Conservation (phyloP, 2,329 filamentous ascomycete genomes). For the Sordariomycetes sp. region DNA sequence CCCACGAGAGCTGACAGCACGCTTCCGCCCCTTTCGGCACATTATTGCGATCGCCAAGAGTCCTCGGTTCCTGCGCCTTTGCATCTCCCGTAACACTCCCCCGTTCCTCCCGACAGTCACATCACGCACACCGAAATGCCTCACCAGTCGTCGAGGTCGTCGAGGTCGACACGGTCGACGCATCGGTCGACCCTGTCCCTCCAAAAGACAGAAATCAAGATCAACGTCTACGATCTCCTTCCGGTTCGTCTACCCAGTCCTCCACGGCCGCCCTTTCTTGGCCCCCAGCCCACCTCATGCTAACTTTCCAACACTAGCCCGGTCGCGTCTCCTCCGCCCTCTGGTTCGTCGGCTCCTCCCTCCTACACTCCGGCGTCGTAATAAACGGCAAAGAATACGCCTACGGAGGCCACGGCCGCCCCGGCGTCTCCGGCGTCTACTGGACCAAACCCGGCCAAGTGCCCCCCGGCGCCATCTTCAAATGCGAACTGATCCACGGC, state of each 20-base stretch:
- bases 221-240: constrained; percentile 68
- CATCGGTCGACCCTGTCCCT: constrained; percentile 57
- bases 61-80: too few relatives aligned
- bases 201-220: constrained; percentile 59
- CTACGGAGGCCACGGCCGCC: constrained; percentile 67
- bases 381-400: constrained; percentile 74
- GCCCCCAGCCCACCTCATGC: background rate
- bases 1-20: too few relatives aligned
- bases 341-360: constrained; percentile 64
- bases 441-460: constrained; percentile 62
- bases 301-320: constrained; percentile 30
- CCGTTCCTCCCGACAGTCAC: background rate
- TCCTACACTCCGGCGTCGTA: constrained; percentile 73
- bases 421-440: constrained; percentile 64
- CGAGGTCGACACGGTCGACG: constrained; percentile 13
- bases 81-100: background rate
- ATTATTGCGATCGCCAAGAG: too few relatives aligned
- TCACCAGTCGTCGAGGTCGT: constrained; percentile 15
- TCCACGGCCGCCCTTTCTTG: background rate
- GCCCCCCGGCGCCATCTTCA: constrained; percentile 68
- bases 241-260: constrained; percentile 33
- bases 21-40: too few relatives aligned
- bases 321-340: constrained; percentile 62
- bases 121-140: constrained; percentile 21
- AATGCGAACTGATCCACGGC: constrained; percentile 62